These are phyloP conservation scores for Kuraishia molischiana DNA, from an alignment of 805 yeast species.

Conservation along the genomic window DNA sequence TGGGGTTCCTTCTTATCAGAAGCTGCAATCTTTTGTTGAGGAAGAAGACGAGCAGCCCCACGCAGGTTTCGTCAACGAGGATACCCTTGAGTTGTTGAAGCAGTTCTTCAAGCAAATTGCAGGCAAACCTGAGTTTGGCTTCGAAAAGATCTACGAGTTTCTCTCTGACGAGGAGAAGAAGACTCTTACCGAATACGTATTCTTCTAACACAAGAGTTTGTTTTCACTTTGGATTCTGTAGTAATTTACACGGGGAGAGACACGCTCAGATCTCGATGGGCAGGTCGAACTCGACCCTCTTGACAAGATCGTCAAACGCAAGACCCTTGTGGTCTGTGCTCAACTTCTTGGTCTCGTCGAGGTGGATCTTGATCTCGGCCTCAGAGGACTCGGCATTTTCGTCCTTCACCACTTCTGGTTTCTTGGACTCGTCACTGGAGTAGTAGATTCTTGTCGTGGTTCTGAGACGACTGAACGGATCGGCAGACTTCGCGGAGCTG, in stretches of 20 bases:
- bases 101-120: slow-evolving; percentile 51
- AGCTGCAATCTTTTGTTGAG: slow-evolving; percentile 46
- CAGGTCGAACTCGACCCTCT: slow-evolving; percentile 16
- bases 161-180: slow-evolving; percentile 46
- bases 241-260: too few relatives aligned
- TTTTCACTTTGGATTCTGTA: too few relatives aligned
- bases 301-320: slow-evolving; percentile 21
- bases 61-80: slow-evolving; percentile 18
- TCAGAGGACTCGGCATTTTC: slow-evolving; percentile 11
- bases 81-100: slow-evolving; percentile 29
- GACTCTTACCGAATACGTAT: slow-evolving; percentile 32
- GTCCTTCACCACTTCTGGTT: slow-evolving; percentile 31
- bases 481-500: slow-evolving; percentile 30
- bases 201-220: slow-evolving; percentile 15
- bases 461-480: slow-evolving; percentile 86
- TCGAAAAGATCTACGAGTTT: slow-evolving; percentile 37
- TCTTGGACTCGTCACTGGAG: slow-evolving; percentile 33
- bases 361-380: slow-evolving; percentile 7
- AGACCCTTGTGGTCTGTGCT: slow-evolving; percentile 16
- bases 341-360: slow-evolving; percentile 23
- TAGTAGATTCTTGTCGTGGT: slow-evolving; percentile 84
- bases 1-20: slow-evolving; percentile 54
- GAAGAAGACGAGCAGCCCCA: slow-evolving; percentile 25
- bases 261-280: slow-evolving; percentile 10
- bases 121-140: slow-evolving; percentile 35